Evolutionary conservation across 768 basidiomycete species (phyloP).

Genomic region (Cyclocybe cylindracea): DNA sequence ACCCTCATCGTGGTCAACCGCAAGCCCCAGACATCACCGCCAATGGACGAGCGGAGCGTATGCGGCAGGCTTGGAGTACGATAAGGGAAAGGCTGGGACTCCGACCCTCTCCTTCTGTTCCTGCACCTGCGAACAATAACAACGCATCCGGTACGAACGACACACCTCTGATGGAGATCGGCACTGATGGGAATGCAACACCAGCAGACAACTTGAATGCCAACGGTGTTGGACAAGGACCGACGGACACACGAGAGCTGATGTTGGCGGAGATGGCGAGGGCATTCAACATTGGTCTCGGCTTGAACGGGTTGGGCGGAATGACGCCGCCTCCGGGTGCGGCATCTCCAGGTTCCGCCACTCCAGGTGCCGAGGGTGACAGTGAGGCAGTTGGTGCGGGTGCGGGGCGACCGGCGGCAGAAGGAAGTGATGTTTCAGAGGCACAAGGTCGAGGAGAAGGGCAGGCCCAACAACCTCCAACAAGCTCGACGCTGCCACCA

Average conservation of each 20-base stretch:
- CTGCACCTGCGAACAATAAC: slow-evolving; percentile 2
- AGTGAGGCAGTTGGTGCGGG: neutral
- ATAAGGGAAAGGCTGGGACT: slow-evolving; percentile 70
- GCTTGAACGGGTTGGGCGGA: slow-evolving; percentile 34
- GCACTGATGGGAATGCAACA: slow-evolving; percentile 3
- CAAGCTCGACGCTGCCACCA: slow-evolving; percentile 27
- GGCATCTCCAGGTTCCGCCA: slow-evolving; percentile 5
- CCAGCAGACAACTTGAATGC: slow-evolving; percentile 1
- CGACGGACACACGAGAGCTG: slow-evolving; percentile 59
- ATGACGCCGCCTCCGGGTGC: slow-evolving; percentile 5
- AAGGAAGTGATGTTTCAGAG: neutral
- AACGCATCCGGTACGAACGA: slow-evolving; percentile 1
- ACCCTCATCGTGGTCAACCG: slow-evolving; percentile 34
- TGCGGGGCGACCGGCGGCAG: slow-evolving; percentile 2
- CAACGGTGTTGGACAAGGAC: neutral
- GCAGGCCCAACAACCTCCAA: neutral
- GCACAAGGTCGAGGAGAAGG: neutral
- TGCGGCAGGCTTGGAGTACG: slow-evolving; percentile 68
- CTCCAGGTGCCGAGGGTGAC: slow-evolving; percentile 5
- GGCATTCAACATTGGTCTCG: slow-evolving; percentile 74
- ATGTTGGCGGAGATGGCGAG: slow-evolving; percentile 84
- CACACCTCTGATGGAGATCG: neutral
- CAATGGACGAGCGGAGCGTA: slow-evolving; percentile 42
- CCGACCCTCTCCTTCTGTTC: slow-evolving; percentile 24
- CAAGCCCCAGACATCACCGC: slow-evolving; percentile 33